Conservation (phyloP, 371 early-diverging fungal genomes). For the Apophysomyces variabilis region DNA sequence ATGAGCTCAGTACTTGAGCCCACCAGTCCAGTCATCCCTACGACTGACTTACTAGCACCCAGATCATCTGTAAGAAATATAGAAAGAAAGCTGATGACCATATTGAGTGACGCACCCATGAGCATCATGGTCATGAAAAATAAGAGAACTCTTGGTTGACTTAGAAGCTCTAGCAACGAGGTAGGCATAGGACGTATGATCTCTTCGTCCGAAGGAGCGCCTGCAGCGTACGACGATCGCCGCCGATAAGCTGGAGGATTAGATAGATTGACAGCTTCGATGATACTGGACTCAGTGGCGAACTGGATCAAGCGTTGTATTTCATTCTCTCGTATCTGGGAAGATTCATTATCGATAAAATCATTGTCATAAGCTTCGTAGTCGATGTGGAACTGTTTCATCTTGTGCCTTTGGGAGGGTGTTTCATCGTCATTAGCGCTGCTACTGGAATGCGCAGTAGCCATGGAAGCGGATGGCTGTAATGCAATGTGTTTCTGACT, state of each 20-base stretch:
- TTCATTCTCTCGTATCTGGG: conserved; percentile 48
- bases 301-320: conserved; percentile 56
- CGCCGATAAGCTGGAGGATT: conserved; percentile 50
- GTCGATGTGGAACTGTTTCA: conserved; percentile 39
- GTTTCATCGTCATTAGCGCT: conserved; percentile 2
- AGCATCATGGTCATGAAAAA: conserved; percentile 59
- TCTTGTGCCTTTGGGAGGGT: conserved; percentile 18
- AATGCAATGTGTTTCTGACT: conserved; percentile 2
- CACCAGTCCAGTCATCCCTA: conserved; percentile 53
- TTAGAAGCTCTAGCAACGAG: conserved; percentile 45
- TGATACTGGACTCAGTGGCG: conserved; percentile 59
- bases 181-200: conserved; percentile 28
- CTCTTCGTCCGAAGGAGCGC: conserved; percentile 9
- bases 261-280: conserved; percentile 55
- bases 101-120: conserved; percentile 58
- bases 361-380: conserved; percentile 34
- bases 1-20: conserved; percentile 52
- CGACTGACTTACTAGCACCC: conserved; percentile 50
- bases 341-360: conserved; percentile 28
- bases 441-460: not conserved
- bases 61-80: conserved; percentile 53
- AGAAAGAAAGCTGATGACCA: conserved; percentile 54
- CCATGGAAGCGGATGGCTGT: conserved; percentile 3
- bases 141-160: conserved; percentile 40
- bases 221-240: conserved; percentile 14